Conservation (phyloP, 352 stramenopile genomes). For the Thraustochytrium sp. region DNA sequence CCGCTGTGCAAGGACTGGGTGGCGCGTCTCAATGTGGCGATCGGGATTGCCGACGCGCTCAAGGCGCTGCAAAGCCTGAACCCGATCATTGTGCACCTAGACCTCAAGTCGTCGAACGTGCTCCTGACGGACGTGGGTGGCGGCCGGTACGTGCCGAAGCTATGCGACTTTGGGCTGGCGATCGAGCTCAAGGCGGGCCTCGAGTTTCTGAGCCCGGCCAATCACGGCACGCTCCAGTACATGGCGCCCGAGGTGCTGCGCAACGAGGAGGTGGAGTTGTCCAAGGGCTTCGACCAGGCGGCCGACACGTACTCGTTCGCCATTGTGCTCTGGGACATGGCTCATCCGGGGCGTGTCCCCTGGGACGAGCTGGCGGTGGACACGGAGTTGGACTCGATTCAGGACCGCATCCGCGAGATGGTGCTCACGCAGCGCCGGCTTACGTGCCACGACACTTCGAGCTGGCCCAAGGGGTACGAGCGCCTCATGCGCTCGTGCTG, state of each 20-base stretch:
- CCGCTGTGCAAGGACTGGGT: constrained; percentile 37
- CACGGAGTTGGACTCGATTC: background rate
- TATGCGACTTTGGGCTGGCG: constrained; percentile 39
- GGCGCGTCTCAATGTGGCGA: constrained; percentile 18
- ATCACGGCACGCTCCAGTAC: constrained; percentile 32
- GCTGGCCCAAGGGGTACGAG: constrained; percentile 18
- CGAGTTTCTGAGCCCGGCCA: constrained; percentile 33
- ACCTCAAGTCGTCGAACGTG: constrained; percentile 19
- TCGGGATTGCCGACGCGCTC: constrained; percentile 25
- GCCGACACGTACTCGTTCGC: constrained; percentile 26
- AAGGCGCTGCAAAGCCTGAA: constrained; percentile 34
- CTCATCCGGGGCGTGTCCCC: constrained; percentile 8
- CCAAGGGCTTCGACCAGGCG: constrained; percentile 31
- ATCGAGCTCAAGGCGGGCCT: constrained; percentile 20
- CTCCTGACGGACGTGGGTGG: constrained; percentile 4
- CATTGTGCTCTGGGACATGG: constrained; percentile 29
- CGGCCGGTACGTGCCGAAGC: constrained; percentile 30
- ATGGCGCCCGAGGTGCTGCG: constrained; percentile 38
- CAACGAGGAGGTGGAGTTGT: constrained; percentile 27
- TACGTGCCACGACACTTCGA: background rate
- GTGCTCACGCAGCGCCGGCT: background rate
- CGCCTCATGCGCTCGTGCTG: constrained; percentile 30
- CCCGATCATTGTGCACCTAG: constrained; percentile 27
- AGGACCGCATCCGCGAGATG: constrained; percentile 26
- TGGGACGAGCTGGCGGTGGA: constrained; percentile 38